Evolutionary conservation across 208 protist genomes (phyloP).

Genomic region (Zelonia costaricensis): DNA sequence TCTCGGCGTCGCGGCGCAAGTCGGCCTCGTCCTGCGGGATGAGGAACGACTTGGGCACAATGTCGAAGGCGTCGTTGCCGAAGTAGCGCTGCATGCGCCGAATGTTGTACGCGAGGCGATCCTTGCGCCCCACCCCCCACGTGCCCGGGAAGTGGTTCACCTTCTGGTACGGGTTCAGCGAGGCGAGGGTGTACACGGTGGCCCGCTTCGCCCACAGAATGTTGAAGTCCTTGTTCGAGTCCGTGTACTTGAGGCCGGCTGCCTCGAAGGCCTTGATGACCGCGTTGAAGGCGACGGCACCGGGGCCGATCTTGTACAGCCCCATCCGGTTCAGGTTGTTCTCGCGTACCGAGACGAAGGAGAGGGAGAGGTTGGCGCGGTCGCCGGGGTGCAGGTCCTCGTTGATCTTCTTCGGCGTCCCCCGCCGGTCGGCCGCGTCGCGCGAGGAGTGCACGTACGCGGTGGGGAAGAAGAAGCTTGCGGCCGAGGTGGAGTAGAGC

Average conservation of each 20-base stretch:
- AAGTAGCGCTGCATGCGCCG: slow-evolving; percentile 77
- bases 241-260: slow-evolving; percentile 82
- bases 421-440: slow-evolving; percentile 35
- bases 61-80: slow-evolving; percentile 70
- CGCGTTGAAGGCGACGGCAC: slow-evolving; percentile 89
- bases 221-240: slow-evolving; percentile 87
- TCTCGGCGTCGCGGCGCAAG: slow-evolving; percentile 66
- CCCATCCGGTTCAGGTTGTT: slow-evolving; percentile 85
- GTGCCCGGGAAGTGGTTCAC: slow-evolving; percentile 94
- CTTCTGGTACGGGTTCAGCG: slow-evolving; percentile 85
- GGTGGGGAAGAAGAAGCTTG: slow-evolving; percentile 79
- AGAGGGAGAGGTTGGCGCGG: slow-evolving; percentile 43
- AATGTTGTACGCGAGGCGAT: slow-evolving; percentile 84
- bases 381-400: slow-evolving; percentile 65
- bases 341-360: slow-evolving; percentile 61
- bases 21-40: slow-evolving; percentile 73
- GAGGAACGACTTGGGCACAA: slow-evolving; percentile 83
- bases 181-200: slow-evolving; percentile 73
- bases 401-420: slow-evolving; percentile 64
- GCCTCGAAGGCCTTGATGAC: slow-evolving; percentile 89
- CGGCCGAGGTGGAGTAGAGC: slow-evolving; percentile 54
- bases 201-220: slow-evolving; percentile 92
- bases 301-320: slow-evolving; percentile 91
- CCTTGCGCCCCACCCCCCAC: slow-evolving; percentile 91
- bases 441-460: slow-evolving; percentile 45